Evolutionary conservation across 331 rosid genomes (phyloP).

Genomic region (Erythrophleum ivorense): DNA sequence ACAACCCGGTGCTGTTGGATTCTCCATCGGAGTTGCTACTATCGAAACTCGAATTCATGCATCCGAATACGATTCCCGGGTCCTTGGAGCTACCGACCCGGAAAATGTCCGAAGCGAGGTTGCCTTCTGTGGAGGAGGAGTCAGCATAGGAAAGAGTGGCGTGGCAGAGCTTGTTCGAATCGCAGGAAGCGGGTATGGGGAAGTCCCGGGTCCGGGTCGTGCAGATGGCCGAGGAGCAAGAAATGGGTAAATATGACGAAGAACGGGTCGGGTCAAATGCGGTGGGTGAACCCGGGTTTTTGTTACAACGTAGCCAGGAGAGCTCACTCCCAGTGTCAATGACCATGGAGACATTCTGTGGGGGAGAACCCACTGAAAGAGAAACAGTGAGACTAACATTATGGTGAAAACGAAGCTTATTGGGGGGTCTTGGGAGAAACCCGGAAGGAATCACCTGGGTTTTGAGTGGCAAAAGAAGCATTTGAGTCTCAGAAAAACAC

Average conservation of each 20-base stretch:
- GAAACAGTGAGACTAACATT: slow-evolving; percentile 76
- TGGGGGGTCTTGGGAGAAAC: slow-evolving; percentile 68
- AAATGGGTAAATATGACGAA: slow-evolving; percentile 59
- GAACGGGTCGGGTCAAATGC: slow-evolving; percentile 63
- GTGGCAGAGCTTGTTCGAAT: slow-evolving; percentile 77
- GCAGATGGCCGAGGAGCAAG: slow-evolving; percentile 79
- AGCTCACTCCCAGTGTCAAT: slow-evolving; percentile 93
- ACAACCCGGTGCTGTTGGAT: slow-evolving; percentile 70
- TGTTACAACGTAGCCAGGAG: slow-evolving; percentile 84
- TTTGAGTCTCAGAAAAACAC: slow-evolving; percentile 22
- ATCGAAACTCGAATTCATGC: slow-evolving; percentile 63
- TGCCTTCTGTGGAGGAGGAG: slow-evolving; percentile 81
- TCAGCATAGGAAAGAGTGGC: slow-evolving; percentile 90
- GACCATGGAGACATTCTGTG: slow-evolving; percentile 85
- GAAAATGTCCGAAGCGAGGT: slow-evolving; percentile 75
- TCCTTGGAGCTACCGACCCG: slow-evolving; percentile 52
- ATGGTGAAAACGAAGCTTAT: slow-evolving; percentile 79
- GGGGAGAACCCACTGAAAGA: slow-evolving; percentile 79
- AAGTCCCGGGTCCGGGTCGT: slow-evolving; percentile 74
- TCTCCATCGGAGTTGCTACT: slow-evolving; percentile 59
- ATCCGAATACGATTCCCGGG: slow-evolving; percentile 68
- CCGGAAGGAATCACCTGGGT: slow-evolving; percentile 64
- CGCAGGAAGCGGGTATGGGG: slow-evolving; percentile 84
- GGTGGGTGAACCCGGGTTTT: slow-evolving; percentile 27
- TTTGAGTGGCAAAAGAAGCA: slow-evolving; percentile 65